Evolutionary conservation across 192 early-diverging fungal genomes (phyloP).

Genomic region (Podila horticola): DNA sequence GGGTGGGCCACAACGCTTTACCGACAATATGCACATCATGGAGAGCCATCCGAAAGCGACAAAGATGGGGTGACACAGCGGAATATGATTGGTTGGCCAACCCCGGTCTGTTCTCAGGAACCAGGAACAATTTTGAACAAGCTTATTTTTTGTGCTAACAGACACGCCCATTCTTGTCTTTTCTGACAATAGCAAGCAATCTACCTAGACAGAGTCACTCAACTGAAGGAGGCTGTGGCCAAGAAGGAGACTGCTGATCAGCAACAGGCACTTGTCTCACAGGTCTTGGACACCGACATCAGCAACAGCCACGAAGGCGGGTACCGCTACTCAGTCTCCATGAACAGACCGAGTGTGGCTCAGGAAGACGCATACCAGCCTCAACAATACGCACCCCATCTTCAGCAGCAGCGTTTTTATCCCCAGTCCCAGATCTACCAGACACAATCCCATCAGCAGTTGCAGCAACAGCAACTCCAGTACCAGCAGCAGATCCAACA

Average conservation of each 20-base stretch:
- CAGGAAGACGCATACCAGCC: slow-evolving; percentile 4
- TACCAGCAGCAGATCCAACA: slow-evolving; percentile 4
- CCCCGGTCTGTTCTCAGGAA: too few relatives aligned
- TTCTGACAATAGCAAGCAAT: slow-evolving; percentile 26
- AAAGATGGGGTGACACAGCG: neutral
- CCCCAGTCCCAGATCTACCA: neutral
- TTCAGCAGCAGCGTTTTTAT: neutral
- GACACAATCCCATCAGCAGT: neutral
- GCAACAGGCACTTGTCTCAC: neutral
- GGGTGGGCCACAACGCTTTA: too few relatives aligned
- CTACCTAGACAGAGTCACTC: slow-evolving; percentile 44
- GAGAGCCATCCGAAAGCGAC: too few relatives aligned
- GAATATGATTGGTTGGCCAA: too few relatives aligned
- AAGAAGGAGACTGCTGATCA: neutral
- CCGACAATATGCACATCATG: too few relatives aligned
- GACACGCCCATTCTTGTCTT: too few relatives aligned
- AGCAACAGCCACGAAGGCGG: slow-evolving; percentile 7
- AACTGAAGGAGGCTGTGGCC: slow-evolving; percentile 18
- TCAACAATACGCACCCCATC: neutral
- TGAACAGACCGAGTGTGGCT: neutral
- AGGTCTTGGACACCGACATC: neutral
- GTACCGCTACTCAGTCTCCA: slow-evolving; percentile 14
- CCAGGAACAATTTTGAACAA: neutral
- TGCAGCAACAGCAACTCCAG: slow-evolving; percentile 9
- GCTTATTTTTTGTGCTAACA: neutral